Base-by-base conservation (phyloP, 768 basidiomycete genomes). In the Agrocybe praecox region DNA sequence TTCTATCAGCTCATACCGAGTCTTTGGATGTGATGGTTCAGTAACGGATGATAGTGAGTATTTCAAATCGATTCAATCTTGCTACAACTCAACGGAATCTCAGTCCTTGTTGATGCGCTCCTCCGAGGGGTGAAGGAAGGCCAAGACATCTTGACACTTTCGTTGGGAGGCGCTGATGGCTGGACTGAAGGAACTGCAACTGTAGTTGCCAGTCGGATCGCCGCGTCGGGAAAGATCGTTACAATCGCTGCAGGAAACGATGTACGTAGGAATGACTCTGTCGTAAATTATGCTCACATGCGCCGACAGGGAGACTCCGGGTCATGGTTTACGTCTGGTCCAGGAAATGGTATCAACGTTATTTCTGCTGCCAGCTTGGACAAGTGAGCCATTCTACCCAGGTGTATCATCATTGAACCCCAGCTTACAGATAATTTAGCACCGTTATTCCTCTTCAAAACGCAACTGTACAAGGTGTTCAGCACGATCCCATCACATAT, bases 161-260 rank as follows among this genome's bases (percentile, higher is more conserved):
- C 85, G n/a, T 69, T 90, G 6, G 88, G 88, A 33, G 82, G 83
- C 14, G 60, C 78, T 3, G 77, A 80, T 57, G 87, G 87, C 2
- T 91, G 88, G 88, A 85, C 86, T 1, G 81, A 83, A 63, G 75
- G 77, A 21, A 70, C 80, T 9, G 69, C 72, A 46, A 64, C 82
- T 10, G 85, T 88, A 1, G 75, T 89, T 2, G 82, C 86, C 0
- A 83, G 81, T 61, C 72, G 86, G 45, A 79, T 90, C 40, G 80
- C 83, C 2, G 74, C 69, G 3, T 70, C 72, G 22, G 88, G 89
- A 6, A 84, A 77, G 62, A 76, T 87, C 46, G 81, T 90, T 40
- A 85, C 83, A 11, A 82, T 86, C 34, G 80, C 86, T 26, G 85
- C 85, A 9, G 88, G 87, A 40, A 83, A 85, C 53, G 71, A 75